Evolutionary conservation across 2,329 filamentous ascomycete genomes (phyloP), one percentile per base, ranked within the genome.

Genomic region (Xylaria multiplex): DNA sequence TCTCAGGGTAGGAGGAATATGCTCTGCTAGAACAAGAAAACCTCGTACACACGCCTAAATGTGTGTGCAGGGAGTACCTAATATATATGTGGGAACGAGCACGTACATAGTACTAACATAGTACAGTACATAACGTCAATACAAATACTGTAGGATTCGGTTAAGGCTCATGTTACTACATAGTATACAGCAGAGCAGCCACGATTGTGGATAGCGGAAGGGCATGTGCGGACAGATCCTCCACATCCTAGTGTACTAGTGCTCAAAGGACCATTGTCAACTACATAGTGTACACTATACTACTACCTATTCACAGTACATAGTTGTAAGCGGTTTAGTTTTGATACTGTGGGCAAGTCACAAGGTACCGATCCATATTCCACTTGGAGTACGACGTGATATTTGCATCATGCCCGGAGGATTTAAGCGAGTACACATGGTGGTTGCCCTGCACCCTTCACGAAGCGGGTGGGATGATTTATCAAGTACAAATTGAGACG

Each of bases 201-300:
- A 48, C 45, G 11, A 48, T 2, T 50, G 22, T 42, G 37, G 52
- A 55, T 42, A 43, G 24, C n/a, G 22, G 49, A 45, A 46, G 14
- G 49, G 35, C 27, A 53, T 46, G n/a, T 43, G 59, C 49, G 49
- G 59, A 60, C 37, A 46, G 58, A 53, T 48, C 40, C 49, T 40
- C 49, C 24, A 48, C 59, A 55, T 37, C 22, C 4, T 14, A 24
- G 27, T 27, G 27, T 27, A 27, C 27, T 27, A 27, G 3, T 27
- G 27, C 27, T 27, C 27, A 27, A 27, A 27, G 27, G 27, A 27
- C 27, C 27, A 27, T 27, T 5, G 27, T 27, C 27, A 27, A 27
- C 27, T 27, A 27, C 27, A 27, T 27, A 27, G 19, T 19, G 19
- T 27, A 27, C 27, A 7, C 32, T 35, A 35, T 8, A 35, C 32